These are phyloP conservation scores for Penicillium argentinense DNA, from an alignment of 495 filamentous ascomycete genomes.

Conservation along the genomic window DNA sequence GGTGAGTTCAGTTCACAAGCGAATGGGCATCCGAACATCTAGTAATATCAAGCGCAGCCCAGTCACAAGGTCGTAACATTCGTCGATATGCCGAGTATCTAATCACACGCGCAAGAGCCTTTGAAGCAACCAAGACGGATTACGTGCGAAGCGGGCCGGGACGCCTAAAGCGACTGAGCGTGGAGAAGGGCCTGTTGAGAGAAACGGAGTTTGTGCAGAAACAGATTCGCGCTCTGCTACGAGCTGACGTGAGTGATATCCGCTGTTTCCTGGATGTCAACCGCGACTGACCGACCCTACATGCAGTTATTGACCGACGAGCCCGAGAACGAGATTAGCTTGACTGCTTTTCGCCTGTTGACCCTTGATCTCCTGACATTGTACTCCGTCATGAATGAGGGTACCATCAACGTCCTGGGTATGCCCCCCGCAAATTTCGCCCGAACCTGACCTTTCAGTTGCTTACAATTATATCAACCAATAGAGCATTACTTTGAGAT, in stretches of 20 bases:
- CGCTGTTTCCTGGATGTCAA: background rate
- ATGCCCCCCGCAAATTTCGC: slow-evolving; percentile 21
- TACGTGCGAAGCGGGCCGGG: slow-evolving; percentile 84
- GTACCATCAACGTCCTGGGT: slow-evolving; percentile 96
- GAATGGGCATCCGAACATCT: background rate
- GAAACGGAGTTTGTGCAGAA: slow-evolving; percentile 92
- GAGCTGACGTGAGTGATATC: slow-evolving; percentile 73
- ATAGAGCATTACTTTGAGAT: slow-evolving; percentile 97
- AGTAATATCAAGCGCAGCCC: slow-evolving; percentile 51
- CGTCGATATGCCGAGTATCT: slow-evolving; percentile 88
- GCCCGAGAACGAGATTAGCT: slow-evolving; percentile 93
- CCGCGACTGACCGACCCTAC: slow-evolving; percentile 23
- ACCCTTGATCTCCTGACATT: slow-evolving; percentile 87
- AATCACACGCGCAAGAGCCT: slow-evolving; percentile 76
- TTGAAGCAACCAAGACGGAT: slow-evolving; percentile 79
- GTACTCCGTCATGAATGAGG: slow-evolving; percentile 96
- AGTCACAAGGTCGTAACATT: slow-evolving; percentile 94
- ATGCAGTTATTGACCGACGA: slow-evolving; percentile 80
- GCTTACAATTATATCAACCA: too few relatives aligned
- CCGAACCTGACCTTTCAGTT: slow-evolving; percentile 23
- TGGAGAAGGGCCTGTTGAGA: slow-evolving; percentile 90
- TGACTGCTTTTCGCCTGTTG: slow-evolving; percentile 91
- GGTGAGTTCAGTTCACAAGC: slow-evolving; percentile 53
- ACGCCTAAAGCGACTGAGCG: slow-evolving; percentile 77
- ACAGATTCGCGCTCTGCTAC: slow-evolving; percentile 80